phyloP scores from a whole-genome alignment of 2,329 filamentous ascomycete genomes.

The Lachnellula occidentalis region DNA sequence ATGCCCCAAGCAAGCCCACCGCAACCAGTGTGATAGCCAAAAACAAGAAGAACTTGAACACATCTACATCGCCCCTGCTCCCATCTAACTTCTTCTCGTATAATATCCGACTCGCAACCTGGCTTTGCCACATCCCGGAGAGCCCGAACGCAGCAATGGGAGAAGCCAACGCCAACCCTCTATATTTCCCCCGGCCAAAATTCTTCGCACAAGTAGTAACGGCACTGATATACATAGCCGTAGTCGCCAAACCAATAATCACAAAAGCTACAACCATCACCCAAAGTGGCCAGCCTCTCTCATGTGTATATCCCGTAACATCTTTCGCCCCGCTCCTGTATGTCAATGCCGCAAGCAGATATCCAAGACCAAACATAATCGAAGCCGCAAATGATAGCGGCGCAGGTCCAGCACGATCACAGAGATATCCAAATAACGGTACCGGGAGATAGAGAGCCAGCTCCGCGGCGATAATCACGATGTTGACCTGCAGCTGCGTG shows the following conservation, averaged over 20 bases:
- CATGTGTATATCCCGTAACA: slow-evolving; percentile 39
- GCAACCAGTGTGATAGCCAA: slow-evolving; percentile 64
- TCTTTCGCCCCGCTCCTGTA: slow-evolving; percentile 55
- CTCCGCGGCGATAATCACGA: slow-evolving; percentile 79
- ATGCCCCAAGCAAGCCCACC: slow-evolving; percentile 67
- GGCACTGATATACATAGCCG: slow-evolving; percentile 80
- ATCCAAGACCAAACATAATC: slow-evolving; percentile 71
- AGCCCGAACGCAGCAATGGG: slow-evolving; percentile 91
- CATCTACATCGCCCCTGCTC: slow-evolving; percentile 57
- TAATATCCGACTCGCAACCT: slow-evolving; percentile 74
- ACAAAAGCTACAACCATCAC: slow-evolving; percentile 85
- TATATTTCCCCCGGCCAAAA: slow-evolving; percentile 82
- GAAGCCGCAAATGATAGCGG: slow-evolving; percentile 70
- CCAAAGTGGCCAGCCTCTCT: slow-evolving; percentile 61
- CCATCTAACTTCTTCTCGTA: slow-evolving; percentile 64
- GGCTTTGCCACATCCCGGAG: slow-evolving; percentile 93
- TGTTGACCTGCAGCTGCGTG: slow-evolving; percentile 87
- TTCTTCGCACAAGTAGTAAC: slow-evolving; percentile 99
- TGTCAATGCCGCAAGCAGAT: slow-evolving; percentile 73
- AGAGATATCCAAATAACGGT: slow-evolving; percentile 81
- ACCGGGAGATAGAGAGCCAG: slow-evolving; percentile 90
- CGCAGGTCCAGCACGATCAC: slow-evolving; percentile 79
- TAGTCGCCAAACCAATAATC: slow-evolving; percentile 75
- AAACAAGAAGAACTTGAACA: slow-evolving; percentile 86
- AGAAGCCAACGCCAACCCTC: slow-evolving; percentile 80